These are phyloP conservation scores for Hypoxylon sp. DNA, from an alignment of 2,329 filamentous ascomycete genomes.

Conservation along the genomic window DNA sequence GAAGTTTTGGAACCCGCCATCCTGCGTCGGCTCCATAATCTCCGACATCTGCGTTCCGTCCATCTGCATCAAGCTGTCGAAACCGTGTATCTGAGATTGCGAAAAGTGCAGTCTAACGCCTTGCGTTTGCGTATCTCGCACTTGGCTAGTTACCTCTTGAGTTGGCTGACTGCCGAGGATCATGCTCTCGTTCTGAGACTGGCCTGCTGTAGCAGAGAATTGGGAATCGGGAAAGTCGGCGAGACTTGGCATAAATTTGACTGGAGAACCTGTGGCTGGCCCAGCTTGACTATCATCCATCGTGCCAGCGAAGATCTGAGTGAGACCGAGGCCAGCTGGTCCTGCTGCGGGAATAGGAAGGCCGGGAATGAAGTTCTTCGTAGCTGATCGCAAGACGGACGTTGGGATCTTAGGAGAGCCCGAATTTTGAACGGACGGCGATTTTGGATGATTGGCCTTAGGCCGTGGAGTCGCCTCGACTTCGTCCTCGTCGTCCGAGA, in stretches of 20 bases:
- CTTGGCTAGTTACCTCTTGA: conserved; percentile 50
- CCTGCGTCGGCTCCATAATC: conserved; percentile 79
- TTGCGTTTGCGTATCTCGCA: conserved; percentile 53
- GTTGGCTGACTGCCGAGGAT: conserved; percentile 58
- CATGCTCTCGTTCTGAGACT: conserved; percentile 53
- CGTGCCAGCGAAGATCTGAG: conserved; percentile 90
- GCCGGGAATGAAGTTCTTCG: conserved; percentile 74
- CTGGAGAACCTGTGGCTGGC: conserved; percentile 49
- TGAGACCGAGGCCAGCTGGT: conserved; percentile 75
- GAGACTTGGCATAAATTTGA: conserved; percentile 64
- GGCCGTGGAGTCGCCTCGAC: conserved; percentile 59
- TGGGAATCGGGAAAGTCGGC: conserved; percentile 66
- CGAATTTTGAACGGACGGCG: conserved; percentile 52
- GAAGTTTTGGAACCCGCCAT: conserved; percentile 76
- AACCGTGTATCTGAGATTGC: conserved; percentile 66
- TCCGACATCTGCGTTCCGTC: conserved; percentile 71
- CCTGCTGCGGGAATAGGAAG: conserved; percentile 63
- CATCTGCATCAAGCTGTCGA: conserved; percentile 63
- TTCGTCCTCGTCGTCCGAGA: conserved; percentile 68
- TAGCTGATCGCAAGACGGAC: conserved; percentile 72
- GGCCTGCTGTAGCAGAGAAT: conserved; percentile 67
- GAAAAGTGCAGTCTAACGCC: conserved; percentile 64
- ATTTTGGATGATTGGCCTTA: conserved; percentile 52
- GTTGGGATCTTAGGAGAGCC: conserved; percentile 64
- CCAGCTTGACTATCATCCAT: conserved; percentile 71